Conservation (phyloP, 768 basidiomycete species). For the Tephrocybe sp. region DNA sequence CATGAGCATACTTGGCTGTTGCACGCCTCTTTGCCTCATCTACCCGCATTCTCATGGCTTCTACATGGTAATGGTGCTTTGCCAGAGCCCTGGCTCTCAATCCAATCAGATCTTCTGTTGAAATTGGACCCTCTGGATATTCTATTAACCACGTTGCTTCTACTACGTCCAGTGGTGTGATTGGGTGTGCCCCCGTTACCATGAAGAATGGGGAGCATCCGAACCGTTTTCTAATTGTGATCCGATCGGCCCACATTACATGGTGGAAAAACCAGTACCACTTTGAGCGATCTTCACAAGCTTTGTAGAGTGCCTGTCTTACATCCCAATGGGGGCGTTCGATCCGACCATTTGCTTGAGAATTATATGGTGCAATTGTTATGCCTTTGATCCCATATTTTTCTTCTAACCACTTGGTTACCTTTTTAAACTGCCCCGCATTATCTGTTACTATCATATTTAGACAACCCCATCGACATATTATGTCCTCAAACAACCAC, state of each 20-base stretch:
- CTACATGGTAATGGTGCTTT: background rate
- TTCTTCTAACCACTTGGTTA: constrained; percentile 9
- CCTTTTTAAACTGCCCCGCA: background rate
- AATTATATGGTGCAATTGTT: constrained; percentile 42
- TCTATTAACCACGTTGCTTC: constrained; percentile 11
- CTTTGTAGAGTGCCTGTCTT: too few species aligned
- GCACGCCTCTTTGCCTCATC: too few species aligned
- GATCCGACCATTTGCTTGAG: constrained; percentile 35
- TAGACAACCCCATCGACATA: too few species aligned
- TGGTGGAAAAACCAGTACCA: constrained; percentile 20
- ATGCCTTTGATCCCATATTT: constrained; percentile 37
- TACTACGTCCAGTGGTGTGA: constrained; percentile 30
- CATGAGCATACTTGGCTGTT: too few species aligned
- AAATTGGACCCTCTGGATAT: too few species aligned
- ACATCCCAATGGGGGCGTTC: constrained; percentile 29
- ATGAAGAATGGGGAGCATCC: constrained; percentile 36
- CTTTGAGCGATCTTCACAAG: too few species aligned
- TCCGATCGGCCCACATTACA: constrained; percentile 32
- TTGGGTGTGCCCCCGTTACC: constrained; percentile 30
- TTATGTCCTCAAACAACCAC: too few species aligned
- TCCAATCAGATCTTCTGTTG: background rate
- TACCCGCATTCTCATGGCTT: background rate
- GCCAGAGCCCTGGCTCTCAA: constrained; percentile 9
- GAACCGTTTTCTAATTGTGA: constrained; percentile 25
- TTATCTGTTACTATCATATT: constrained; percentile 15